Evolutionary conservation across 2,329 filamentous ascomycete species (phyloP).

Genomic region (Arthrinium phaeospermum): DNA sequence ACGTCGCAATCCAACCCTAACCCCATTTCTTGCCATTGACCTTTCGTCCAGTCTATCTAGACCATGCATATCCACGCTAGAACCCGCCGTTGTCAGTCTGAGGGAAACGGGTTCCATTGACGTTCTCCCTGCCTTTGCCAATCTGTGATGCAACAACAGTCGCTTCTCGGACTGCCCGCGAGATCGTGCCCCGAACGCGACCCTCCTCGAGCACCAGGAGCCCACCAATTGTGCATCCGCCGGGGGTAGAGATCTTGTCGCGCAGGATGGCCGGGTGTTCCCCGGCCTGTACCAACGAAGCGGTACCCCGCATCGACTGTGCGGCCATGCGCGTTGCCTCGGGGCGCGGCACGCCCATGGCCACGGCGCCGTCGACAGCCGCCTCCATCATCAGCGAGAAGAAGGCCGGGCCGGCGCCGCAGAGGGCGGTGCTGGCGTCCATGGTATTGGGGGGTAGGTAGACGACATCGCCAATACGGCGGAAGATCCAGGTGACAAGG

Average conservation of each 20-base stretch:
- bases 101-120: slow-evolving; percentile 13
- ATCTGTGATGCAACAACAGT: slow-evolving; percentile 72
- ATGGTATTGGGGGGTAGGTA: slow-evolving; percentile 70
- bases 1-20: not conserved
- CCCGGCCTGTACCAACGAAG: slow-evolving; percentile 70
- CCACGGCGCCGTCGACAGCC: slow-evolving; percentile 77
- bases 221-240: slow-evolving; percentile 79
- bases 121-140: slow-evolving; percentile 38
- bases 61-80: not conserved
- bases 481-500: slow-evolving; percentile 79
- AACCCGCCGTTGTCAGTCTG: slow-evolving; percentile 17
- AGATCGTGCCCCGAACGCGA: slow-evolving; percentile 68
- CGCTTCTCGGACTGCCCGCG: slow-evolving; percentile 73
- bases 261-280: slow-evolving; percentile 77
- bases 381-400: slow-evolving; percentile 78
- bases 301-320: slow-evolving; percentile 78
- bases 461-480: slow-evolving; percentile 72
- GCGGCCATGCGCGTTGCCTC: slow-evolving; percentile 80
- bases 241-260: slow-evolving; percentile 79
- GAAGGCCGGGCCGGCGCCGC: slow-evolving; percentile 77
- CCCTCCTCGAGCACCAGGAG: slow-evolving; percentile 77
- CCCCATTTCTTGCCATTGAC: not conserved
- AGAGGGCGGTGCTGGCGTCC: slow-evolving; percentile 76
- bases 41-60: not conserved
- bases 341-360: slow-evolving; percentile 75